These are phyloP conservation scores for Aegilops tauschii DNA, from an alignment of 176 grass and related monocot genomes.

Conservation along the genomic window DNA sequence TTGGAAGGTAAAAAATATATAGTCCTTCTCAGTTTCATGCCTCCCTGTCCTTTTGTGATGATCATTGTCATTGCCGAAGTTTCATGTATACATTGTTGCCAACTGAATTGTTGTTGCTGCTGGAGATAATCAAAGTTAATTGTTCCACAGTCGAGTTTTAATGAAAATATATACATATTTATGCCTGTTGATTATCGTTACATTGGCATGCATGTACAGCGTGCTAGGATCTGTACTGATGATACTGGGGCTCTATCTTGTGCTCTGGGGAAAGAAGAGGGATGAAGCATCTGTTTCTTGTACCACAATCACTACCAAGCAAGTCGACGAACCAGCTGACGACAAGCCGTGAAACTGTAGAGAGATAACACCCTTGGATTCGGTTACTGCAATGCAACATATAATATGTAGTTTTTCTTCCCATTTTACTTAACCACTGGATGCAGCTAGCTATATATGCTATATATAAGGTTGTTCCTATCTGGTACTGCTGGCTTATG, in stretches of 20 bases:
- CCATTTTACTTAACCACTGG: not conserved
- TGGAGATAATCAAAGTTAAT: not conserved
- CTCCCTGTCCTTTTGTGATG: not conserved
- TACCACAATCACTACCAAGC: not conserved
- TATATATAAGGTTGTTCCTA: not conserved
- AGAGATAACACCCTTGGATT: not conserved
- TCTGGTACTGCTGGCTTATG: not conserved
- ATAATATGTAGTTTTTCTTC: not conserved
- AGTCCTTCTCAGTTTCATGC: not conserved
- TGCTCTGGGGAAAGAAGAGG: constrained; percentile 86
- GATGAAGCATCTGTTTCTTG: constrained; percentile 23
- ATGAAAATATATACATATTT: not conserved
- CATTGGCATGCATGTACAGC: constrained; percentile 19
- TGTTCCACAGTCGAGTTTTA: not conserved
- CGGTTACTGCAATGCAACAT: not conserved
- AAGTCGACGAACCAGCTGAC: constrained; percentile 14
- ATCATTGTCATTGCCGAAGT: not conserved
- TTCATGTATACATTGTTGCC: not conserved
- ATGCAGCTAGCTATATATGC: not conserved
- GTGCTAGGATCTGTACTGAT: constrained; percentile 58
- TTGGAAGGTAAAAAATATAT: constrained; percentile 56
- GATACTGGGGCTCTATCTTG: constrained; percentile 63
- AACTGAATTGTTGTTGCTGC: not conserved
- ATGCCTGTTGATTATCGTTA: not conserved
- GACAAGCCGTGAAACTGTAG: not conserved